Base-by-base conservation (phyloP, 2,329 filamentous ascomycete genomes). In the Botrytis squamosa region DNA sequence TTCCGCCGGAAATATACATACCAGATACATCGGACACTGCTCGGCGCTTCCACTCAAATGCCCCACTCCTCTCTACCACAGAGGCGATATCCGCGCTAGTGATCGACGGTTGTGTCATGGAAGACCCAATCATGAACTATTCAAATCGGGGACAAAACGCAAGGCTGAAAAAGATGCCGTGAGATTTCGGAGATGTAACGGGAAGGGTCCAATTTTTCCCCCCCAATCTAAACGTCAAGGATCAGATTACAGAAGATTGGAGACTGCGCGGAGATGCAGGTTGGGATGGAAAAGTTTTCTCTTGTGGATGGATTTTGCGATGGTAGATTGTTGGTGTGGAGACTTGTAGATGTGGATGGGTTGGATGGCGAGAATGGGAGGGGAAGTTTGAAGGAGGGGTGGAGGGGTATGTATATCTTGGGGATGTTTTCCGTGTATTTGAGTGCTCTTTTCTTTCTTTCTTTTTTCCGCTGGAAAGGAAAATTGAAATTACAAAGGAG, bases 91-190 rank as follows among this genome's bases (percentile, higher is more conserved):
- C 44, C 20, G 63, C n/a, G 40, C 12, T 29, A 20, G 62, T 33
- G 62, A 46, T 65, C 62, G 38, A 64, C 62, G 62, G 62, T 40
- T 44, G 20, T 64, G n/a, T 3, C 16, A 64, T 64, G 16, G 25
- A 29, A 44, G 18, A 4, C 22, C 40, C 40, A 22, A 44, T 64
- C 62, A 44, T 44, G 62, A 44, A 22, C 25, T 18, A 9, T 44
- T 9, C 62, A 22, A 2, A 40, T 12, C 44, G 40, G 8, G 16
- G 8, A 29, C 16, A 18, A 20, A 18, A 40, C 42, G n/a, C 62
- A 64, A 64, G 62, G 62, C 62, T 64, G 62, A 29, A 12, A n/a
- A 29, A 44, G 40, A 29, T n/a, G 40, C 62, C 62, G 40, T 64
- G 38, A 42, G 25, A 22, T 64, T 29, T 64, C 38, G 63, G 63